A percentile compares a stretch with the other conserved stretches of the same genome.
phyloP scores from a whole-genome alignment of 1,284 basidiomycete genomes.

The Trichosporon coremiiforme region DNA sequence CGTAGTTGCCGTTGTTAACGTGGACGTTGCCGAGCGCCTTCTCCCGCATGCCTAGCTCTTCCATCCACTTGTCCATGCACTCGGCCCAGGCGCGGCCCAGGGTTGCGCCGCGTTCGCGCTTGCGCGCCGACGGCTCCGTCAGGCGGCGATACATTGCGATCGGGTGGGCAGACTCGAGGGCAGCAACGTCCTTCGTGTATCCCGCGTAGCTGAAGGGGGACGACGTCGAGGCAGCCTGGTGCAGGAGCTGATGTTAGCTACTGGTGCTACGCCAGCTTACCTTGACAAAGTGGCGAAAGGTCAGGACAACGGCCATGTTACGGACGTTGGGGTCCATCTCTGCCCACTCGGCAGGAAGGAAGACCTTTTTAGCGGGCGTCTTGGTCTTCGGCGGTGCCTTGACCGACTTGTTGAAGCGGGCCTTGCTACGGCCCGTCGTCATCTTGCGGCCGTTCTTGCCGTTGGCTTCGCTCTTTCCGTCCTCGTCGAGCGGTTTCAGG shows the following conservation, averaged over 20 bases:
- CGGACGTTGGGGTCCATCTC: conserved; percentile 47
- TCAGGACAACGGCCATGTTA: conserved; percentile 55
- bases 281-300: conserved; percentile 56
- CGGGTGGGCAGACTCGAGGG: conserved; percentile 51
- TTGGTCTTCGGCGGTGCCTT: conserved; percentile 33
- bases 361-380: conserved; percentile 34
- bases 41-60: conserved; percentile 54
- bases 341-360: conserved; percentile 52
- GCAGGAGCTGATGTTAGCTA: conserved; percentile 43
- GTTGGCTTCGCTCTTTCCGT: conserved; percentile 30
- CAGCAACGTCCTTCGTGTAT: conserved; percentile 50
- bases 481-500: conserved; percentile 34
- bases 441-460: conserved; percentile 35
- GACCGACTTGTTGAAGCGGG: conserved; percentile 34
- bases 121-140: conserved; percentile 47
- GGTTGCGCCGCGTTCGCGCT: conserved; percentile 30
- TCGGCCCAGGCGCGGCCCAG: conserved; percentile 45
- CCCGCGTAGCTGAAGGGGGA: conserved; percentile 54
- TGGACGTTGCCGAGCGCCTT: conserved; percentile 54
- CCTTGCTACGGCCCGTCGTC: conserved; percentile 29
- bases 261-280: conserved; percentile 32
- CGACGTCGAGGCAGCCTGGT: conserved; percentile 48
- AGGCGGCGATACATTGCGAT: conserved; percentile 54
- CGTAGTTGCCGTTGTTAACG: conserved; percentile 44
- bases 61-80: conserved; percentile 57